A percentile compares a stretch with the other conserved stretches of the same genome.
Evolutionary conservation across 2,329 filamentous ascomycete genomes (phyloP).

Genomic region (Sphaerostilbella broomeana): DNA sequence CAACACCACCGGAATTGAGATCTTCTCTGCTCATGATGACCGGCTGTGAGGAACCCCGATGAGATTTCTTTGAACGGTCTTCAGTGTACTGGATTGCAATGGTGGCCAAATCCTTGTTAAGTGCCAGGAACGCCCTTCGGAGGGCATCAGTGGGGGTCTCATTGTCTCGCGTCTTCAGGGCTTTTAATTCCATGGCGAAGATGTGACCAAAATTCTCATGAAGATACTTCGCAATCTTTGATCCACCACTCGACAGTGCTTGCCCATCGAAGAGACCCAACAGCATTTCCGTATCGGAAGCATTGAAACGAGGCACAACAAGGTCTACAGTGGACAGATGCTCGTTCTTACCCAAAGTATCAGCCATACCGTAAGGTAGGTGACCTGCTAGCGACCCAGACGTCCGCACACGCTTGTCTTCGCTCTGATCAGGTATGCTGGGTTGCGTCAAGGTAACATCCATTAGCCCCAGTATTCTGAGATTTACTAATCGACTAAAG

Average conservation of each 20-base stretch:
- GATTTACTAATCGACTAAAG: slow-evolving; percentile 75
- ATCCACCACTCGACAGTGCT: slow-evolving; percentile 79
- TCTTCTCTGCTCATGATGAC: slow-evolving; percentile 84
- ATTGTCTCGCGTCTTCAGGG: slow-evolving; percentile 55
- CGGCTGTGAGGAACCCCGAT: slow-evolving; percentile 64
- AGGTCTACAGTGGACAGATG: slow-evolving; percentile 94
- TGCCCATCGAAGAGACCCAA: slow-evolving; percentile 96
- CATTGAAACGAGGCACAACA: slow-evolving; percentile 86
- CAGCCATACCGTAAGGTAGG: slow-evolving; percentile 94
- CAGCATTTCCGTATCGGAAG: slow-evolving; percentile 81
- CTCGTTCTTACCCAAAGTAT: slow-evolving; percentile 86
- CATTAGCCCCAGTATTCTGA: slow-evolving; percentile 90
- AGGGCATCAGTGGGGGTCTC: slow-evolving; percentile 81
- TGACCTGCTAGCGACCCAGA: slow-evolving; percentile 89
- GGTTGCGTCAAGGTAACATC: slow-evolving; percentile 93
- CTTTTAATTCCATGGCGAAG: slow-evolving; percentile 75
- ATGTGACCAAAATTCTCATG: slow-evolving; percentile 91
- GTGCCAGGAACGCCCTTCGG: slow-evolving; percentile 73
- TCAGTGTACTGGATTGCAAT: slow-evolving; percentile 75
- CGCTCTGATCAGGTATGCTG: slow-evolving; percentile 88
- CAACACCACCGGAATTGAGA: slow-evolving; percentile 81
- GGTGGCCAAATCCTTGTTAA: slow-evolving; percentile 92
- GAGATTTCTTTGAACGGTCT: slow-evolving; percentile 58
- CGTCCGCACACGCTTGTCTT: slow-evolving; percentile 92
- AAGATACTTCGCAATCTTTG: slow-evolving; percentile 91